Base-by-base conservation (phyloP, 176 grass and related monocot species). In the Carex parvula region DNA sequence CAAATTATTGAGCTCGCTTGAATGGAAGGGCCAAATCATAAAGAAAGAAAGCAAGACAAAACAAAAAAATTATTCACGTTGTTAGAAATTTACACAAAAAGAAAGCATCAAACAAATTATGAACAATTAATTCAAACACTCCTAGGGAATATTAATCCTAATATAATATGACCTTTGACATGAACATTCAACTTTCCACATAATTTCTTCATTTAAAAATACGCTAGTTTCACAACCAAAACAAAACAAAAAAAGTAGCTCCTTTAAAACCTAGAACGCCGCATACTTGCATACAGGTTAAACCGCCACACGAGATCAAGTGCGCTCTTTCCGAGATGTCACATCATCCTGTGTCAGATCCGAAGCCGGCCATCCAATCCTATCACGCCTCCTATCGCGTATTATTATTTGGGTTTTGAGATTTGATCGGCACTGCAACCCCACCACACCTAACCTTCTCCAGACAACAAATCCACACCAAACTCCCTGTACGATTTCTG, bases 301-400 rank as follows among this genome's bases (percentile, higher is more conserved):
- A 30, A 1, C 0, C 20, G 29, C 15, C 60, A 83, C 42, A 69
- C 1, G 13, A 4, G 21, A 83, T 83, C 60, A 32, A 30, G 1
- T 29, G 8, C 8, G 3, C 0, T 4, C 11, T 24, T 7, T 0
- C 12, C 6, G 59, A 82, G 35, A 67, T n/a, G 80, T 82, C 80
- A 44, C 80, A 30, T 83, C 80, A 54, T 65, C n/a, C 37, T 1
- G 60, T 83, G 80, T 83, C 80, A 83, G 80, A 83, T 55, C 7
- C 33, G 81, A 83, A 82, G 4, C 60, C 81, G 81, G 46, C 81
- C 81, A 83, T 53, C 81, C 81, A 83, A 66, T 83, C 39, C 42
- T 20, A n/a, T 83, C 18, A 13, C 24, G 58, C 62, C 81, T 66
- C 81, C 21, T 83, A 37, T 69, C 13, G 58, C 32, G 33, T 18